Evolutionary conservation across 2,329 filamentous ascomycete genomes (phyloP), one percentile per base, ranked within the genome.

Genomic region (Cytospora mali): DNA sequence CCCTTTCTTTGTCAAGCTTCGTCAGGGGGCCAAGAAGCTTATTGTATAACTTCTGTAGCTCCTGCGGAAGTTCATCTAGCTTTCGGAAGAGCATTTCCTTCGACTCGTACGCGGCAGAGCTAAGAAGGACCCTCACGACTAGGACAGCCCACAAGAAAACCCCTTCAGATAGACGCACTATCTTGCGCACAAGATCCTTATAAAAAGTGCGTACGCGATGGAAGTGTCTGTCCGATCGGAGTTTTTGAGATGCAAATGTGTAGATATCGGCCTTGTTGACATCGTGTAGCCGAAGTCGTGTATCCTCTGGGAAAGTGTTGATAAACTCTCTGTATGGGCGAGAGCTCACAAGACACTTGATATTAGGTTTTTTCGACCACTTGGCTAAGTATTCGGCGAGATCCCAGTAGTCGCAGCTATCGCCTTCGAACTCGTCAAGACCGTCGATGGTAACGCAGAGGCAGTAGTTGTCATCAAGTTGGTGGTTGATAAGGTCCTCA

Each of bases 101-200:
- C 9, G 28, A 48, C 7, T 49, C 35, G 5, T 42, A 42, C 3
- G 29, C 29, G 5, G 50, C 50, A 3, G 48, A 16, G 31, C 51
- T 39, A 13, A 48, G 13, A 4, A 61, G 39, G 6, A 54, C 49
- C 7, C 25, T 16, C 27, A 62, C 29, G 6, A 62, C 59, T 6
- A 62, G 59, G n/a, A 52, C n/a, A 7, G 59, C 53, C 59, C 59
- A 62, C 7, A 62, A 29, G 28, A 57, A 62, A 3, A 62, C 39
- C 6, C 59, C 52, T 31, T 57, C 18, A 3, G 59, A 52, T n/a
- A n/a, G n/a, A n/a, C n/a, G n/a, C n/a, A n/a, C n/a, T n/a, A 2
- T 52, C 18, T 18, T 42, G n/a, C 6, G 52, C n/a, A 57, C 25
- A 3, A 62, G 25, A 13, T 50, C 3, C 6, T 39, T 16, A 14